Percentiles rank a stretch among this genome's conserved stretches.
Conservation (phyloP, 371 early-diverging fungal genomes). For the Encephalitozoon hellem region DNA sequence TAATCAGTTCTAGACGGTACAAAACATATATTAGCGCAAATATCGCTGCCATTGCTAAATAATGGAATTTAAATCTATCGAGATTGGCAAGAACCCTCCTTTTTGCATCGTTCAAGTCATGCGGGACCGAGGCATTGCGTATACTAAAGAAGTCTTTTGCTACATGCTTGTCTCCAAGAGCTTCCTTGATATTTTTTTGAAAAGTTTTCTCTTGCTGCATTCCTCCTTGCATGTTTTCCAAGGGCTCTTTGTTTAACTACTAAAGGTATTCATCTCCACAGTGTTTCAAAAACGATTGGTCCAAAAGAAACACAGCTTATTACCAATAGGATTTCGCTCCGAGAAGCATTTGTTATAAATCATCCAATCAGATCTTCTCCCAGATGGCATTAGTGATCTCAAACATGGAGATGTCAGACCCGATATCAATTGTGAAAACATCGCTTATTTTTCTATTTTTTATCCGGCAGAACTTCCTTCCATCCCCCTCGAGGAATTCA, state of each 20-base stretch:
- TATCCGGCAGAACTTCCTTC: conserved; percentile 4
- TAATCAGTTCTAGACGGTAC: not conserved
- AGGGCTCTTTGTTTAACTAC: not conserved
- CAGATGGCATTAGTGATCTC: conserved; percentile 23
- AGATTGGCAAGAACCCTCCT: conserved; percentile 3
- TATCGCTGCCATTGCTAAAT: not conserved
- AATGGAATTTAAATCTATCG: conserved; percentile 10
- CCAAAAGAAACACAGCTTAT: not conserved
- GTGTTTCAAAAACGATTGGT: conserved; percentile 1
- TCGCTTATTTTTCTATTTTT: conserved; percentile 34
- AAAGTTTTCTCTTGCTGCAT: not conserved
- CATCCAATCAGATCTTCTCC: conserved; percentile 24
- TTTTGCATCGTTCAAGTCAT: not conserved
- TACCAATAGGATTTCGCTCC: not conserved
- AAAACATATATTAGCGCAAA: not conserved
- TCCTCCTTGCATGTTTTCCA: conserved; percentile 12
- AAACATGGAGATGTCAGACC: not conserved
- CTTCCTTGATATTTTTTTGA: not conserved
- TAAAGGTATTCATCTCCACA: not conserved
- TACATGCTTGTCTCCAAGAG: not conserved
- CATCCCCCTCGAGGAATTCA: conserved; percentile 28
- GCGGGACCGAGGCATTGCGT: conserved; percentile 1
- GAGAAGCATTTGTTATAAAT: not conserved
- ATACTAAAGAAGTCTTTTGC: conserved; percentile 16
- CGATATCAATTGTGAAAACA: conserved; percentile 18